These are phyloP conservation scores for Cercospora zeina DNA, from an alignment of 2,329 filamentous ascomycete genomes.

Conservation along the genomic window DNA sequence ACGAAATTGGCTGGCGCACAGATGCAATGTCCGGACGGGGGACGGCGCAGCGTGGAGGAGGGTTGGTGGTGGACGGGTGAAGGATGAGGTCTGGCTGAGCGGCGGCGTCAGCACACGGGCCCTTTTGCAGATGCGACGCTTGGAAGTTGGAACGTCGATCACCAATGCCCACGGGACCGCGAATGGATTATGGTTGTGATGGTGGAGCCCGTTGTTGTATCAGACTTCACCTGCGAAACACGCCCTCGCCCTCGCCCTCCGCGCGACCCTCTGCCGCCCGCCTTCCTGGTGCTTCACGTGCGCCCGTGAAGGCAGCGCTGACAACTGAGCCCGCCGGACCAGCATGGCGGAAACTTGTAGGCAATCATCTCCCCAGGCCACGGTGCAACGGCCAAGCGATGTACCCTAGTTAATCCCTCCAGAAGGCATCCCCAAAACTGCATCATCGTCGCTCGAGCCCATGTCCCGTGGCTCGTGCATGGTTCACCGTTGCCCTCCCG, in stretches of 20 bases:
- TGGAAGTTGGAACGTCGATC: too few relatives aligned
- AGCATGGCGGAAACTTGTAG: too few relatives aligned
- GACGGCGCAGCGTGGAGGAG: not conserved
- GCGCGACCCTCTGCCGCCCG: not conserved
- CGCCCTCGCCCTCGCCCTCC: too few relatives aligned
- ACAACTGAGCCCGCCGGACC: not conserved
- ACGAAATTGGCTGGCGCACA: conserved; percentile 6
- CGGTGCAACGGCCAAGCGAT: not conserved
- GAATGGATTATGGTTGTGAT: not conserved
- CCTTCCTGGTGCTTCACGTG: not conserved
- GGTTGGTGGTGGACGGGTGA: not conserved
- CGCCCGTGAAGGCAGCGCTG: not conserved
- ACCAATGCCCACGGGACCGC: not conserved
- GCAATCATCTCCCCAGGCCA: not conserved
- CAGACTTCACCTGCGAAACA: not conserved
- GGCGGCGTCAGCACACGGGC: conserved; percentile 1
- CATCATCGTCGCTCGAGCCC: not conserved
- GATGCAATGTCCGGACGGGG: not conserved
- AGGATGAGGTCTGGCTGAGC: not conserved
- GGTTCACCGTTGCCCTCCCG: conserved; percentile 8
- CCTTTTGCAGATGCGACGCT: too few relatives aligned
- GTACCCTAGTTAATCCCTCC: not conserved
- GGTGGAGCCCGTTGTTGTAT: not conserved
- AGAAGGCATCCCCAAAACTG: not conserved
- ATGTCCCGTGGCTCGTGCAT: not conserved